Evolutionary conservation across 805 yeast species (phyloP).

Genomic region (Wickerhamomyces mucosus): DNA sequence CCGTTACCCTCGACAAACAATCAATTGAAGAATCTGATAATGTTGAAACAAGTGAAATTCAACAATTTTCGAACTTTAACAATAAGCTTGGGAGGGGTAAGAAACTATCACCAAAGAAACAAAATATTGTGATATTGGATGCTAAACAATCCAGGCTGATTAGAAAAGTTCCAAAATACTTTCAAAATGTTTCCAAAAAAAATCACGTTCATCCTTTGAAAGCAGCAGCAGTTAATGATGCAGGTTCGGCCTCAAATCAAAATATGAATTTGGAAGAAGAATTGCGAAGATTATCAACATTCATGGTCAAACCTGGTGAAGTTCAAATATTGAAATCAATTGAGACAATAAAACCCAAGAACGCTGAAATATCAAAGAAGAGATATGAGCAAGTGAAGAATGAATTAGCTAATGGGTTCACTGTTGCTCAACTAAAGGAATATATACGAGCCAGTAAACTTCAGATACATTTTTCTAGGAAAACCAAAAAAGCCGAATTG

Average conservation of each 20-base stretch:
- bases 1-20: neutral
- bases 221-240: neutral
- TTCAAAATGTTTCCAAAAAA: constrained; percentile 2
- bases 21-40: neutral
- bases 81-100: constrained; percentile 15
- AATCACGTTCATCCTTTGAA: neutral
- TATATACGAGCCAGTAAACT: constrained; percentile 9
- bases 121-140: constrained; percentile 13
- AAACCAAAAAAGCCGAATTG: constrained; percentile 3
- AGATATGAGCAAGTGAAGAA: constrained; percentile 11
- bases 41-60: neutral
- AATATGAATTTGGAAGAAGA: constrained; percentile 1
- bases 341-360: constrained; percentile 11
- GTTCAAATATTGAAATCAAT: constrained; percentile 3
- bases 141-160: constrained; percentile 14
- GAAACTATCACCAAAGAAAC: constrained; percentile 17
- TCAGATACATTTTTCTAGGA: neutral
- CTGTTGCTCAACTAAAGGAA: constrained; percentile 8
- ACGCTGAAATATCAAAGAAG: constrained; percentile 8
- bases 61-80: neutral
- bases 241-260: neutral
- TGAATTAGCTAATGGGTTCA: constrained; percentile 9
- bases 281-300: constrained; percentile 4
- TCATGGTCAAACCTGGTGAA: too few relatives aligned
- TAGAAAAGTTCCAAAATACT: constrained; percentile 3